Evolutionary conservation across 345 rosid species (phyloP).

Genomic region (Heritiera littoralis): DNA sequence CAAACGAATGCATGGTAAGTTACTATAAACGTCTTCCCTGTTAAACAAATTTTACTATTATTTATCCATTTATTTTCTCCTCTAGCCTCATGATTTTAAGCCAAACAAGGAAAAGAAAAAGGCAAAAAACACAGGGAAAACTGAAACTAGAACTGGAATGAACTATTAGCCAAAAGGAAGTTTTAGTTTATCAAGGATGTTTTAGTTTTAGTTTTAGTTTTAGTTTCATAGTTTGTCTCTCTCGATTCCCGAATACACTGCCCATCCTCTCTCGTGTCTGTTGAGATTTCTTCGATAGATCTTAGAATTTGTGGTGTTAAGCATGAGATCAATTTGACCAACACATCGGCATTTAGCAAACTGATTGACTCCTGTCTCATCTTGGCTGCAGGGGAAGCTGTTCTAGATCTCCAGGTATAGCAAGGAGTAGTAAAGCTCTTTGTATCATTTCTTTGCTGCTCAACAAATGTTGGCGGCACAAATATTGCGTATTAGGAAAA

Average conservation of each 20-base stretch:
- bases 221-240: neutral
- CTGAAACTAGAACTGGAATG: neutral
- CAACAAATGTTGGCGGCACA: neutral
- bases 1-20: conserved; percentile 89
- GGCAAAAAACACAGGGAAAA: neutral
- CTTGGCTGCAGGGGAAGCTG: conserved; percentile 5
- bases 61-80: neutral
- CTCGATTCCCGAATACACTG: neutral
- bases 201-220: neutral
- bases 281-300: neutral
- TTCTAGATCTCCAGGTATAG: conserved; percentile 6
- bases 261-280: neutral
- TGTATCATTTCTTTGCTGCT: neutral
- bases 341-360: neutral
- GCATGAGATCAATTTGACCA: neutral
- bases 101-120: neutral
- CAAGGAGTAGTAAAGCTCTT: neutral
- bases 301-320: neutral
- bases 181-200: too few species aligned
- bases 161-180: neutral
- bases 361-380: neutral
- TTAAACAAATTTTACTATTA: neutral
- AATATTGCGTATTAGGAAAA: neutral
- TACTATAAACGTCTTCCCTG: neutral
- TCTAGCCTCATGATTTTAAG: too few species aligned